phyloP scores from a whole-genome alignment of 805 yeast species.

The Schizosaccharomyces japonicus region DNA sequence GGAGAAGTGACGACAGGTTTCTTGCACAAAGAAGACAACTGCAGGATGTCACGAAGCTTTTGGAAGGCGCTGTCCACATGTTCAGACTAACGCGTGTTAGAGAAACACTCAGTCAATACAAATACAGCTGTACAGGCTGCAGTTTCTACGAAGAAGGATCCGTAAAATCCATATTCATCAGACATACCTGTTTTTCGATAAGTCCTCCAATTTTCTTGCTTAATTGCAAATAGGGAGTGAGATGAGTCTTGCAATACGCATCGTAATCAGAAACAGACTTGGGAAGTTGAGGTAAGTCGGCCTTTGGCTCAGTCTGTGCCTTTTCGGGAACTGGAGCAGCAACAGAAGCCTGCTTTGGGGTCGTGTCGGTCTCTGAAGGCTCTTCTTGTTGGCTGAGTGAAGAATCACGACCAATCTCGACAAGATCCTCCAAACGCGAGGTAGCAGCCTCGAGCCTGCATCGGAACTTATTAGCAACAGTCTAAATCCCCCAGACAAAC shows the following conservation, averaged over 20 bases:
- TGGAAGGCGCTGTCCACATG: constrained; percentile 31
- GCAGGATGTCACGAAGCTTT: constrained; percentile 34
- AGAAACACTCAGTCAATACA: too few relatives aligned
- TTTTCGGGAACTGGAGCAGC: background rate
- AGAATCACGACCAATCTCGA: constrained; percentile 47
- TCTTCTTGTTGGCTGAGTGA: constrained; percentile 13
- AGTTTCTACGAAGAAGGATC: too few relatives aligned
- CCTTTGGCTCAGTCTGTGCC: background rate
- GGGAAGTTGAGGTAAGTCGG: background rate
- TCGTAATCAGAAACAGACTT: background rate
- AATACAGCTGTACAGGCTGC: too few relatives aligned
- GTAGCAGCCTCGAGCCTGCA: constrained; percentile 72
- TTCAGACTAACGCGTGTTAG: too few relatives aligned
- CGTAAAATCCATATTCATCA: too few relatives aligned
- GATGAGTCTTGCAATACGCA: background rate
- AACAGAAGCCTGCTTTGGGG: background rate
- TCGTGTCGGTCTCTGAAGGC: constrained; percentile 2
- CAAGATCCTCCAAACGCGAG: constrained; percentile 71
- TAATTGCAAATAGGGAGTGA: background rate
- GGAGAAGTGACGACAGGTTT: constrained; percentile 29
- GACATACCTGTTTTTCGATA: background rate
- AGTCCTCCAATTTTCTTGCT: background rate
- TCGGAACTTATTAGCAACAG: constrained; percentile 6
- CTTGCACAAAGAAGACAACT: constrained; percentile 32
- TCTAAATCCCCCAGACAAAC: constrained; percentile 10